Conservation (phyloP, 345 rosid species). For the Eucalyptus microcorys region DNA sequence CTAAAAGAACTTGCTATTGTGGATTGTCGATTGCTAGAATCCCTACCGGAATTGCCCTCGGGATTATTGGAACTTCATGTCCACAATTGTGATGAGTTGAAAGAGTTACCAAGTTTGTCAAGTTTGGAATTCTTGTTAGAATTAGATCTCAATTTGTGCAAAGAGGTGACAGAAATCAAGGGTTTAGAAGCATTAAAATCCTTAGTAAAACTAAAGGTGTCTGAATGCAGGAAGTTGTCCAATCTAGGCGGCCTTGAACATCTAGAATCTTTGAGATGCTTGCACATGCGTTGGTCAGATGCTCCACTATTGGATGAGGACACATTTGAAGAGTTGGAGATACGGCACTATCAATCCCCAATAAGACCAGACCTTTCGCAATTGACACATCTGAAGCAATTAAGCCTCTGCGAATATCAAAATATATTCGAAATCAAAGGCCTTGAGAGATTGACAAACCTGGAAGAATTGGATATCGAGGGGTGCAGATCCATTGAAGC, state of each 20-base stretch:
- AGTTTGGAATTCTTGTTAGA: background rate
- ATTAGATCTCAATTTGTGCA: background rate
- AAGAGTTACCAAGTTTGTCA: background rate
- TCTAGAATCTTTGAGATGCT: too few relatives aligned
- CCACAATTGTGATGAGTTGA: background rate
- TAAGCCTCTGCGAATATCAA: too few relatives aligned
- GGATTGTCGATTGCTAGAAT: background rate
- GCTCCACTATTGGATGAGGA: too few relatives aligned
- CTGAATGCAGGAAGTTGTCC: background rate
- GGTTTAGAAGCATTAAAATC: background rate
- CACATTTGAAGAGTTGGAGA: too few relatives aligned
- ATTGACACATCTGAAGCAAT: too few relatives aligned
- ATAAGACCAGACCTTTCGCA: too few relatives aligned
- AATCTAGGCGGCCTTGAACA: background rate
- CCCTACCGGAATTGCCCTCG: background rate
- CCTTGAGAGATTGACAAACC: too few relatives aligned
- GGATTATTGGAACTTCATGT: background rate
- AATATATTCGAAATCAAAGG: too few relatives aligned
- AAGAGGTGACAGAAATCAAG: background rate
- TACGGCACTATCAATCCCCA: too few relatives aligned
- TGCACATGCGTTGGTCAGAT: too few relatives aligned
- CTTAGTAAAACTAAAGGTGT: background rate
- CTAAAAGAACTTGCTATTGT: background rate
- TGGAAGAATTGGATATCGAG: background rate
- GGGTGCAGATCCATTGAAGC: background rate